Evolutionary conservation across 1,139 yeast species (phyloP), one percentile per base, ranked within the genome.

Genomic region (Pichia sp.): DNA sequence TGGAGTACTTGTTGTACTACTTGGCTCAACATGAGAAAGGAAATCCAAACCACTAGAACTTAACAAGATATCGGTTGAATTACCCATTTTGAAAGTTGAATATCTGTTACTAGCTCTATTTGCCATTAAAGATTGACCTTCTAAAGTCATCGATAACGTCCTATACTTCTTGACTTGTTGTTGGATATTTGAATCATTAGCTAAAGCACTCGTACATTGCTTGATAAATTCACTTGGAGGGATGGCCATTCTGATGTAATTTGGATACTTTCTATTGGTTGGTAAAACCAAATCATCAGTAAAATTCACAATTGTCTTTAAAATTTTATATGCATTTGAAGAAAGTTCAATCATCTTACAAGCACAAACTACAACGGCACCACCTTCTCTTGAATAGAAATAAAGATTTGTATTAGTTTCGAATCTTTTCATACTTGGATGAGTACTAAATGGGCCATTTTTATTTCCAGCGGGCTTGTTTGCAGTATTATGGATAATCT

Each of bases 201-300:
- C 76, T 44, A 85, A 70, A 1, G 89, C 91, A 45, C 71, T 67
- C 1, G 93, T 77, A 58, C 90, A 83, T 52, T 72, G 73, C 49
- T 70, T 72, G 32, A 85, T 75, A 59, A 85, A 85, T n/a, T 73
- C 76, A 15, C 71, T 75, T 0, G 90, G 83, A n/a, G 81, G 75
- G 6, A 85, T 73, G 52, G 73, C 71, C 67, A 82, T 76, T 35
- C 65, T 65, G 9, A 75, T 63, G 55, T 87, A 87, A 62, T 89
- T 90, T 1, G 93, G 88, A 60, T 87, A 88, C 28, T 81, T 73
- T 55, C 94, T 72, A 45, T 79, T 83, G 2, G 74, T 64, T 32
- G 83, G 80, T 46, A 89, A 68, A 58, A 78, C 79, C 65, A 87
- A 86, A 60, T 88, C 94, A 21, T 94, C 91, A 20, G 85, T 78